Conservation (phyloP, 257 asterid species). For the Nyctanthes arbortristis region DNA sequence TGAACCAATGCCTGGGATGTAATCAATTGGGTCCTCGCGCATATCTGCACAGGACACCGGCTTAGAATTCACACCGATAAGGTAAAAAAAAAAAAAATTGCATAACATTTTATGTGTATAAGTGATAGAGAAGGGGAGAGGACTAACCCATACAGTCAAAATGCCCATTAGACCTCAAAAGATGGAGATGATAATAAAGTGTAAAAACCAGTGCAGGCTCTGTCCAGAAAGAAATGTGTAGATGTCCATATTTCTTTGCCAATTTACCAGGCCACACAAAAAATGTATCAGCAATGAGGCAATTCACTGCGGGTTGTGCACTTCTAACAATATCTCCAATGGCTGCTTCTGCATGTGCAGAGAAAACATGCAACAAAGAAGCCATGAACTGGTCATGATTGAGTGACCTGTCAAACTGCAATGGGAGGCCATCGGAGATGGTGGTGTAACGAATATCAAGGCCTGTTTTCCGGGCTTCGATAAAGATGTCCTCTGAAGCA, state of each 20-base stretch:
- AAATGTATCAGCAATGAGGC: conserved; percentile 55
- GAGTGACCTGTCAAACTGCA: conserved; percentile 39
- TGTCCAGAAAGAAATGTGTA: conserved; percentile 46
- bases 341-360: conserved; percentile 50
- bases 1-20: conserved; percentile 43
- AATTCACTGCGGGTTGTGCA: conserved; percentile 33
- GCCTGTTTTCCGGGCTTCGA: conserved; percentile 21
- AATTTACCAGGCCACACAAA: conserved; percentile 50
- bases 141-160: conserved; percentile 44
- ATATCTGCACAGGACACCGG: conserved; percentile 6
- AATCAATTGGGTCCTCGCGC: conserved; percentile 37
- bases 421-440: conserved; percentile 46
- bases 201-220: conserved; percentile 51
- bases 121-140: too few relatives aligned
- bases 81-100: too few relatives aligned
- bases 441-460: conserved; percentile 52
- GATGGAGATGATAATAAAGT: conserved; percentile 49
- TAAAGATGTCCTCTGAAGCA: conserved; percentile 26
- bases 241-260: conserved; percentile 42
- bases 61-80: neutral
- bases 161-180: conserved; percentile 47
- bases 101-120: too few relatives aligned
- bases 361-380: conserved; percentile 47
- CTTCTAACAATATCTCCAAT: conserved; percentile 23
- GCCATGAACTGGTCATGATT: conserved; percentile 51